A percentile compares a stretch with the other conserved stretches of the same genome.
phyloP scores from a whole-genome alignment of 164 flowering plant genomes.

The Tetracentron sinense region DNA sequence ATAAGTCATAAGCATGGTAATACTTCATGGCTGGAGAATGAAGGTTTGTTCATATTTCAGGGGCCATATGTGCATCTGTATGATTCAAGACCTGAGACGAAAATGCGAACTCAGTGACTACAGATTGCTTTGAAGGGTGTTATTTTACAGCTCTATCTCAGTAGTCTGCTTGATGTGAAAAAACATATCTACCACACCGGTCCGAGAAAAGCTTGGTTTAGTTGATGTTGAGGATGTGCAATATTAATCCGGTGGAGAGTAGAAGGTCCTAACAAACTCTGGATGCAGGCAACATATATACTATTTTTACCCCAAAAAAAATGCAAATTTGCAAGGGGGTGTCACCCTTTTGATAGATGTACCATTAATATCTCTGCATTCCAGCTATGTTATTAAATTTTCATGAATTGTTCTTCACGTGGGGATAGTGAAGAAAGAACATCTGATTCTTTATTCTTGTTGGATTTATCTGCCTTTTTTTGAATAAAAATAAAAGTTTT shows the following conservation, averaged over 20 bases:
- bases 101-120: background rate
- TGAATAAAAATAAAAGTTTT: too few relatives aligned
- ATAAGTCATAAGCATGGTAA: background rate
- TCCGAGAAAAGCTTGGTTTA: background rate
- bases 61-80: constrained; percentile 57
- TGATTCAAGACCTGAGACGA: constrained; percentile 15
- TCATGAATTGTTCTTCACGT: too few relatives aligned
- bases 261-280: background rate
- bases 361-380: too few relatives aligned
- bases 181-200: background rate
- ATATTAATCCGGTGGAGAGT: background rate
- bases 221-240: background rate
- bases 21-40: background rate
- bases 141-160: background rate
- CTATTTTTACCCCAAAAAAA: too few relatives aligned
- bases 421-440: too few relatives aligned
- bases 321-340: background rate
- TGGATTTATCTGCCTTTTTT: too few relatives aligned
- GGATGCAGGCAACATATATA: background rate
- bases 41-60: constrained; percentile 22
- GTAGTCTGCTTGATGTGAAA: background rate
- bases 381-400: too few relatives aligned
- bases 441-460: too few relatives aligned
- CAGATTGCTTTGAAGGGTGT: background rate
- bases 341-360: background rate